Evolutionary conservation across 257 asterid genomes (phyloP), one percentile per base, ranked within the genome.

Genomic region (Petunia secreta): DNA sequence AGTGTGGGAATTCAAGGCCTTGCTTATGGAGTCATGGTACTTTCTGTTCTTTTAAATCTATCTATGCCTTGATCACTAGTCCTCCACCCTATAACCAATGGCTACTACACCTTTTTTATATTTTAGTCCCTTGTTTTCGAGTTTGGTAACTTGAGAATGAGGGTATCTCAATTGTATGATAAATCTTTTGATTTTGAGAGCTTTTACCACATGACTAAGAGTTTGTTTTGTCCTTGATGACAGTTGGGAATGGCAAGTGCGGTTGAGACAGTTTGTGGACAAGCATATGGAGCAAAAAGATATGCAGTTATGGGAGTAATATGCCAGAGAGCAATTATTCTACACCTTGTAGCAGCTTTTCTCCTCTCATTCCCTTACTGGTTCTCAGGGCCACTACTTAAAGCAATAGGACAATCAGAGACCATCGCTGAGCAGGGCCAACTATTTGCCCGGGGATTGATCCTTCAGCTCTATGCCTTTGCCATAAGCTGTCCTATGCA

Each of bases 231-330:
- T 15, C 1, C 5, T 15, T 5, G n/a, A 14, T 52, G 63, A 39
- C 66, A 85, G 88, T 53, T 85, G 76, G 88, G 86, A 1, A 83
- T 85, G 86, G 84, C 83, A 15, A 83, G 85, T 65, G 86, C 86
- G 4, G 86, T 85, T 80, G 85, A 85, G 73, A 85, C 85, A 1
- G 88, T 85, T 38, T 85, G 88, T 50, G 86, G 86, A 1, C 85
- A 78, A 78, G 88, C 85, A 14, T 85, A 85, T 52, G 86, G 86
- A 46, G 88, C 85, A 15, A 83, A 77, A 52, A 75, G 79, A 53
- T 85, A 71, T 50, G 86, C 68, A 80, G 75, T 80, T 46, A 83
- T 85, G 85, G 88, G 86, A 59, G 76, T 85, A 55, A 82, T 82
- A 44, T 85, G 75, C 73, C 88, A 85, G 79, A 82, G 77, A 77